Evolutionary conservation across 192 early-diverging fungal species (phyloP).

Genomic region (Linnemannia elongata): DNA sequence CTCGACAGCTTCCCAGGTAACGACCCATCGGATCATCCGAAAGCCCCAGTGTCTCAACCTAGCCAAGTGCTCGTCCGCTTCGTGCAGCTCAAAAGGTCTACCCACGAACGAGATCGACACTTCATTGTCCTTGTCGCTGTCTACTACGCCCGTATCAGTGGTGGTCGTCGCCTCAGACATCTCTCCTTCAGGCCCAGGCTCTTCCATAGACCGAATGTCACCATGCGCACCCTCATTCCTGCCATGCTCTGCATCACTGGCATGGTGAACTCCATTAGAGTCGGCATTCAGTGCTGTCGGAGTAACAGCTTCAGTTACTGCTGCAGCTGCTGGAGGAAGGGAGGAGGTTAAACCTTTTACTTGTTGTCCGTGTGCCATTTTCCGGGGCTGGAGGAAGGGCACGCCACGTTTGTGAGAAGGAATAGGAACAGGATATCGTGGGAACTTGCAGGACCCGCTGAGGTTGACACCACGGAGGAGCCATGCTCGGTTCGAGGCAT

Average conservation of each 20-base stretch:
- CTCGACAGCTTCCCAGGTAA: slow-evolving; percentile 84
- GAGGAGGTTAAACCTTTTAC: neutral
- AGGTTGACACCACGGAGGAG: slow-evolving; percentile 71
- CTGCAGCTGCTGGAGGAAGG: neutral
- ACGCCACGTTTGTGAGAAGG: slow-evolving; percentile 38
- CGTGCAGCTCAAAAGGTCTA: slow-evolving; percentile 75
- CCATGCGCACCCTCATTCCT: neutral
- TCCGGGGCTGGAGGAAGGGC: slow-evolving; percentile 14
- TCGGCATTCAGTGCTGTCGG: neutral
- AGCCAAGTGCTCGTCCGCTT: slow-evolving; percentile 79
- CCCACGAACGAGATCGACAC: slow-evolving; percentile 77
- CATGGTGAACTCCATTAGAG: neutral
- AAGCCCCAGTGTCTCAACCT: slow-evolving; percentile 78
- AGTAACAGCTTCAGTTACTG: neutral
- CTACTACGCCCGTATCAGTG: neutral
- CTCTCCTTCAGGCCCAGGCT: neutral
- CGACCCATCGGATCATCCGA: slow-evolving; percentile 76
- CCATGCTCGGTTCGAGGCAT: slow-evolving; percentile 55
- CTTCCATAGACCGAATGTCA: neutral
- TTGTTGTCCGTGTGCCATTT: neutral
- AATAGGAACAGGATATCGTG: slow-evolving; percentile 46
- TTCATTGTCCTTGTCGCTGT: neutral
- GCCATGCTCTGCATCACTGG: neutral
- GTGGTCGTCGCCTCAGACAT: neutral
- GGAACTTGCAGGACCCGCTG: slow-evolving; percentile 68